Evolutionary conservation across 352 stramenopile genomes (phyloP).

Genomic region (Phytophthora ramorum): DNA sequence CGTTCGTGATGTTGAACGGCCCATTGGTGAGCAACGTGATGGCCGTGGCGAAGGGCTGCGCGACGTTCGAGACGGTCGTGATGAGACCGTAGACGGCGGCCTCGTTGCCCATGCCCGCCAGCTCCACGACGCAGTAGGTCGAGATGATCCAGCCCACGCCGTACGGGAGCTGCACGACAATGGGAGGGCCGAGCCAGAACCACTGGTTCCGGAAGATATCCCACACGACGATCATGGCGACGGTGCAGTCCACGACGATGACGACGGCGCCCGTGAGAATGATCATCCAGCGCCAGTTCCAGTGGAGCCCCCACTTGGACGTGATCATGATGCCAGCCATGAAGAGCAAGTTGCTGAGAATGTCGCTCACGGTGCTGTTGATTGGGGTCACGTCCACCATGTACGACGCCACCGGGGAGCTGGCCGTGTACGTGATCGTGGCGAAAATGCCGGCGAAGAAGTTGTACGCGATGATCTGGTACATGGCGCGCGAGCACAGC

Average conservation of each 20-base stretch:
- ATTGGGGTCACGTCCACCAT: constrained; percentile 40
- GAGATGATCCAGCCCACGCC: constrained; percentile 54
- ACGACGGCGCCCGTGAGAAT: constrained; percentile 22
- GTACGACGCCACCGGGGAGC: constrained; percentile 24
- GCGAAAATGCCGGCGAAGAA: constrained; percentile 42
- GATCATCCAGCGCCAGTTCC: constrained; percentile 48
- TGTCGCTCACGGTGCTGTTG: constrained; percentile 36
- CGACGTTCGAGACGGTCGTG: constrained; percentile 35
- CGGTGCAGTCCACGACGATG: constrained; percentile 28
- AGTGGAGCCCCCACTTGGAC: constrained; percentile 42
- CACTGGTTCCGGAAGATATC: constrained; percentile 44
- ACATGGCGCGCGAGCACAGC: constrained; percentile 42
- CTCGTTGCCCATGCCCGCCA: constrained; percentile 32
- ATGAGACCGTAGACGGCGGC: constrained; percentile 37
- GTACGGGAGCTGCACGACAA: constrained; percentile 51
- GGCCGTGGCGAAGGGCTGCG: constrained; percentile 31
- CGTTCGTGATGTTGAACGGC: constrained; percentile 39
- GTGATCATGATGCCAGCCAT: constrained; percentile 42
- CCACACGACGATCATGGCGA: constrained; percentile 40
- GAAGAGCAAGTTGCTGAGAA: constrained; percentile 42
- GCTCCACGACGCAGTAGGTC: constrained; percentile 30
- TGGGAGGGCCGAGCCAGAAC: constrained; percentile 44
- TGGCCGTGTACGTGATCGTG: constrained; percentile 38
- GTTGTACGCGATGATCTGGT: constrained; percentile 47
- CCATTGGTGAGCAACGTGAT: constrained; percentile 30